phyloP scores from a whole-genome alignment of 2,329 filamentous ascomycete species.

The Exophiala sp. region DNA sequence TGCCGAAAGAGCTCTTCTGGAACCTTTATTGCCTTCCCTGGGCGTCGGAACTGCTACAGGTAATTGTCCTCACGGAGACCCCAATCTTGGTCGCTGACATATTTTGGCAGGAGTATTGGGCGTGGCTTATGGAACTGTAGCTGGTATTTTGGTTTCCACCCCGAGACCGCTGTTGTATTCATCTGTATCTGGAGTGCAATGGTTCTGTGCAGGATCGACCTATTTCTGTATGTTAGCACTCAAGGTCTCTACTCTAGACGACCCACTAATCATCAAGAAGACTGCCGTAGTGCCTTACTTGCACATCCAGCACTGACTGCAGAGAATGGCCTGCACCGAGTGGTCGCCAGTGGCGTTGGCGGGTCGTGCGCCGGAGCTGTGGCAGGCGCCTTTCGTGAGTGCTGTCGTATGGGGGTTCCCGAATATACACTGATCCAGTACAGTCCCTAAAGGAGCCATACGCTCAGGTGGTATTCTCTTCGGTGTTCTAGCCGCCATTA shows the following conservation, averaged over 20 bases:
- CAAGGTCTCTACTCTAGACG: neutral
- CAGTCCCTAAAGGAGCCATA: constrained; percentile 18
- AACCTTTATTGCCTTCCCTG: constrained; percentile 41
- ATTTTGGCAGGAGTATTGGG: constrained; percentile 55
- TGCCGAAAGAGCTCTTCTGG: neutral
- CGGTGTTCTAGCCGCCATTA: constrained; percentile 16
- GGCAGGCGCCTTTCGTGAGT: constrained; percentile 21
- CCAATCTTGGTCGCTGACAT: constrained; percentile 20
- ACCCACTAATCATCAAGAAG: neutral
- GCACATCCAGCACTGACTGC: constrained; percentile 6
- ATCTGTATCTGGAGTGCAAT: constrained; percentile 70
- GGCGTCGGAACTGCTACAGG: constrained; percentile 60
- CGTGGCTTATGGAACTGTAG: constrained; percentile 62
- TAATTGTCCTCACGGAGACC: constrained; percentile 36
- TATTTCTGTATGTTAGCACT: constrained; percentile 63
- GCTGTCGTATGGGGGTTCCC: neutral
- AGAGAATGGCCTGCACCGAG: constrained; percentile 29
- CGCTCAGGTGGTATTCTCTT: constrained; percentile 22
- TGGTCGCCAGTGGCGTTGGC: constrained; percentile 23
- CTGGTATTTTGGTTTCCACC: constrained; percentile 67
- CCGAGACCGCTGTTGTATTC: constrained; percentile 68
- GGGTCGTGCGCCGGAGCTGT: constrained; percentile 24
- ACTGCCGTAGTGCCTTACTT: constrained; percentile 14
- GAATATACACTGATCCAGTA: constrained; percentile 1
- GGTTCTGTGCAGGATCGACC: constrained; percentile 71